phyloP scores from a whole-genome alignment of 768 basidiomycete species.

The Omphalotus guepiniiformis region DNA sequence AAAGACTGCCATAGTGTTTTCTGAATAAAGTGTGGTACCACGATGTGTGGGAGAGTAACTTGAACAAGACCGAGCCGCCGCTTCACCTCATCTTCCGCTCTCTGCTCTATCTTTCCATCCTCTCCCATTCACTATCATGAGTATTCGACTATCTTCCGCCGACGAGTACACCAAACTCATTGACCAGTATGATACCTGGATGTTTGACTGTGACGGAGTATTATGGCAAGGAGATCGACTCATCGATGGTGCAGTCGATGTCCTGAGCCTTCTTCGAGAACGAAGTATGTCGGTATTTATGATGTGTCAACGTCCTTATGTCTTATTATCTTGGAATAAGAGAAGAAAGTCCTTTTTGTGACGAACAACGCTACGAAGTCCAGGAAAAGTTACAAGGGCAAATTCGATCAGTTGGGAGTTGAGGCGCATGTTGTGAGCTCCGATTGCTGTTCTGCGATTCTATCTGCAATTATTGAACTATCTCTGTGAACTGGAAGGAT shows the following conservation, averaged over 20 bases:
- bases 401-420: conserved; percentile 88
- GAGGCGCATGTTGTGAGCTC: conserved; percentile 80
- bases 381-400: conserved; percentile 77
- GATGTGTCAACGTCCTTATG: background rate
- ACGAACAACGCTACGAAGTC: conserved; percentile 98
- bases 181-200: conserved; percentile 84
- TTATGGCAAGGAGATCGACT: conserved; percentile 83
- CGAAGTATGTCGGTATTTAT: conserved; percentile 49
- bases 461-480: too few relatives aligned
- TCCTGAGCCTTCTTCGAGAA: conserved; percentile 65
- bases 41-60: too few relatives aligned
- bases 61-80: too few relatives aligned
- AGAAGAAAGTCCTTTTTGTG: conserved; percentile 85
- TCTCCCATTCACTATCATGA: background rate
- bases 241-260: conserved; percentile 75
- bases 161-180: conserved; percentile 25
- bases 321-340: too few relatives aligned
- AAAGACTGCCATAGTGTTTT: too few relatives aligned
- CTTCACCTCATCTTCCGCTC: too few relatives aligned
- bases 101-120: background rate
- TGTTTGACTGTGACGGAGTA: conserved; percentile 96
- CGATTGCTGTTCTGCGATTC: too few relatives aligned
- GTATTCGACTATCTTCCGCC: conserved; percentile 1
- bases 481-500: conserved; percentile 50
- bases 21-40: too few relatives aligned